phyloP scores from a whole-genome alignment of 208 protist genomes.

The Trypanosoma platydactyli region DNA sequence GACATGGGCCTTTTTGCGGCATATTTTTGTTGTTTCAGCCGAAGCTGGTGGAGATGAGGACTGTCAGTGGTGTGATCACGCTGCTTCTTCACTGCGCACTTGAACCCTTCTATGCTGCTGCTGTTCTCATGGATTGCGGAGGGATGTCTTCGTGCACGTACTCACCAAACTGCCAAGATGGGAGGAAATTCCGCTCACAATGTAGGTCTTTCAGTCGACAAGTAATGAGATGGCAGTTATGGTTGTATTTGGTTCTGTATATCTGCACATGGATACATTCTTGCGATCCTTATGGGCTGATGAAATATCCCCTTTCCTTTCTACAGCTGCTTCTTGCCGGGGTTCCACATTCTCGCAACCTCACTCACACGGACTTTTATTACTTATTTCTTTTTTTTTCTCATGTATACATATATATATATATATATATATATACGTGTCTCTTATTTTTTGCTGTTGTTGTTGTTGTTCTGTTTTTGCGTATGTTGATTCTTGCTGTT shows the following conservation, averaged over 20 bases:
- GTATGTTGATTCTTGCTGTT: constrained; percentile 5
- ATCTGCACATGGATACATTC: too few species aligned
- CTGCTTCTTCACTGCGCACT: constrained; percentile 24
- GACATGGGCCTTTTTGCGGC: constrained; percentile 22
- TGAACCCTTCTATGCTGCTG: background rate
- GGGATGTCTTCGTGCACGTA: constrained; percentile 21
- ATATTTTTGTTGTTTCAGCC: constrained; percentile 28
- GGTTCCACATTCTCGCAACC: too few species aligned
- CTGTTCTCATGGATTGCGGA: too few species aligned
- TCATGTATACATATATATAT: constrained; percentile 6
- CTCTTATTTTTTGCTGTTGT: background rate
- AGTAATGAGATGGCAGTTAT: too few species aligned
- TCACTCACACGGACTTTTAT: background rate
- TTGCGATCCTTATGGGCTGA: too few species aligned
- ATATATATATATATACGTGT: constrained; percentile 12
- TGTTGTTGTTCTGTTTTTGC: constrained; percentile 1
- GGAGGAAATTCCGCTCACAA: background rate
- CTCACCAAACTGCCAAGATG: background rate
- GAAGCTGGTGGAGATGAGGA: constrained; percentile 43
- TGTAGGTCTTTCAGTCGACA: too few species aligned
- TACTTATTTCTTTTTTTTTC: background rate
- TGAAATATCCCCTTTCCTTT: too few species aligned
- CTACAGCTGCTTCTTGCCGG: too few species aligned
- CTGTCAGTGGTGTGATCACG: constrained; percentile 40
- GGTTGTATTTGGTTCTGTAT: too few species aligned